Conservation (phyloP, 495 filamentous ascomycete genomes). For the Clohesyomyces aquaticus region DNA sequence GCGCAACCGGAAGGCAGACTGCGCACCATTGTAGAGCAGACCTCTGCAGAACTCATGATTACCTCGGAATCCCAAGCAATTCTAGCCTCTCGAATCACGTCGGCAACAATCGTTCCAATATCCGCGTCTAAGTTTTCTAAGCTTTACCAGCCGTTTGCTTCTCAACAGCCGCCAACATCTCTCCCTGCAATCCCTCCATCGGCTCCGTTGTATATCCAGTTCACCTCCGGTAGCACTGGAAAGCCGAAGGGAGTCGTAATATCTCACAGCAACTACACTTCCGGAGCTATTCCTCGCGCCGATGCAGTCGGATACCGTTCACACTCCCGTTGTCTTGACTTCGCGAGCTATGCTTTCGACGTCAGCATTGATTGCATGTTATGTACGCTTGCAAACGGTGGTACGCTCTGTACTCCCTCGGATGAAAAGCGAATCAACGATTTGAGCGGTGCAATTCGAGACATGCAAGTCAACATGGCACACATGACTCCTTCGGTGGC, state of each 20-base stretch:
- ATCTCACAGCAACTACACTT: constrained; percentile 26
- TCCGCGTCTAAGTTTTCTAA: constrained; percentile 30
- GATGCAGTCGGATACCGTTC: constrained; percentile 20
- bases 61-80: constrained; percentile 23
- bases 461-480: constrained; percentile 38
- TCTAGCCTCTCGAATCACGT: constrained; percentile 11
- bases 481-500: constrained; percentile 38
- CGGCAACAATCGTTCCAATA: constrained; percentile 23
- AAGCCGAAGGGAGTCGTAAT: constrained; percentile 29
- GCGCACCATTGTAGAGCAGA: constrained; percentile 25
- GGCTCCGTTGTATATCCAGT: constrained; percentile 28
- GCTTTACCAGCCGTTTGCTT: constrained; percentile 12
- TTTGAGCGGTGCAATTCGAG: constrained; percentile 39
- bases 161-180: neutral
- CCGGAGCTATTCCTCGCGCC: constrained; percentile 24
- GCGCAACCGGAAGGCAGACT: constrained; percentile 32
- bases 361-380: constrained; percentile 32
- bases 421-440: constrained; percentile 44
- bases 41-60: constrained; percentile 14
- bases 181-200: constrained; percentile 8
- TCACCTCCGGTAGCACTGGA: constrained; percentile 35
- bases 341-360: constrained; percentile 36
- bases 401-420: constrained; percentile 49
- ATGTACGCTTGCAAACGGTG: constrained; percentile 40
- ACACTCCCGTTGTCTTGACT: constrained; percentile 30